Evolutionary conservation across 2,329 filamentous ascomycete genomes (phyloP), one percentile per base, ranked within the genome.

Genomic region (Paramyrothecium sp.): DNA sequence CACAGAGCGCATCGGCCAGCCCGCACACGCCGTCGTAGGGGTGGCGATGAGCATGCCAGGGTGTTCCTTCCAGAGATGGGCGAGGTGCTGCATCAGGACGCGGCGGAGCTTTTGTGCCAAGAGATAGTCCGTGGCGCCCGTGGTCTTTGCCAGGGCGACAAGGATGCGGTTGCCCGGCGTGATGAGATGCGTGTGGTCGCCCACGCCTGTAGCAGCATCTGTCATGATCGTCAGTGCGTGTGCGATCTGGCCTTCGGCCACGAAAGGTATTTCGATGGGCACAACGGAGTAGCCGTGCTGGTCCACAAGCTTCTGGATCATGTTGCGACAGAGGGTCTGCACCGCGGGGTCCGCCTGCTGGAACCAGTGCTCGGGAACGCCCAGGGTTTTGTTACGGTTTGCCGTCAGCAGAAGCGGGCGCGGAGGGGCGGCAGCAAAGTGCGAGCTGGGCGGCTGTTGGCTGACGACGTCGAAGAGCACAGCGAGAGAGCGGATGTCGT

Each of bases 161-260:
- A 92, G 78, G 38, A 92, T 78, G 58, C 86, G 84, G 71, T 88
- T 91, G 0, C 86, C 78, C 0, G 84, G 74, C 0, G 86, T 84
- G 44, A 89, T 75, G 41, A 46, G 41, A 22, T 79, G 76, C 5
- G 71, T 65, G 1, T 79, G 74, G 16, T 85, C 70, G 3, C 77
- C 58, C 71, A 83, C 63, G 17, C 81, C 62, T 1, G 78, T 76
- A 2, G 78, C 73, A 1, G 72, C 79, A 47, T 93, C 89, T 8
- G 82, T 81, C 54, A 93, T 82, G 60, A 92, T 89, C 1, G 89
- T 91, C 60, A 93, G 72, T 21, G 88, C 87, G 70, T 93, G 90
- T 0, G 89, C 89, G 20, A 85, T 80, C 70, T 92, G 89, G 21
- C 87, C 89, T 64, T 90, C 82, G 12, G 78, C 67, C 1, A 85